Percentiles rank a stretch among this genome's conserved stretches.
phyloP scores from a whole-genome alignment of 108 stramenopile genomes.

The Chaetoceros tenuissimus region DNA sequence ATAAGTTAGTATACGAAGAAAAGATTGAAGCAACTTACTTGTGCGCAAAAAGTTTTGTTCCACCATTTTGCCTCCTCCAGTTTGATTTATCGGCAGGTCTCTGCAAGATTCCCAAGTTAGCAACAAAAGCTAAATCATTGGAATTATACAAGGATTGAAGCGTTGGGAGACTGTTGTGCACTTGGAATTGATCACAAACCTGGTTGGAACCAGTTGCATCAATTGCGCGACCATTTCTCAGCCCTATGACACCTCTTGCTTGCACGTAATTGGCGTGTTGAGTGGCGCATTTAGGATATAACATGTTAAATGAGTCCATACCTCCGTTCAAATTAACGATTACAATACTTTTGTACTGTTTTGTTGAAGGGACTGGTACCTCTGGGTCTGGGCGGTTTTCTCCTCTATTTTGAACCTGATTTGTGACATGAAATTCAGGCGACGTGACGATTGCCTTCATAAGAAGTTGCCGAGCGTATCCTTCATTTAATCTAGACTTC shows the following conservation, averaged over 20 bases:
- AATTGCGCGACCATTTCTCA: slow-evolving; percentile 11
- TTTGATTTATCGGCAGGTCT: slow-evolving; percentile 7
- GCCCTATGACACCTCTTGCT: too few relatives aligned
- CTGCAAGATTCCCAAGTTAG: slow-evolving; percentile 27
- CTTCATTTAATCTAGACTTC: not conserved
- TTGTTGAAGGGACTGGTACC: not conserved
- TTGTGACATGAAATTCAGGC: slow-evolving; percentile 61
- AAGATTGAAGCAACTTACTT: too few relatives aligned
- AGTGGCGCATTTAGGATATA: too few relatives aligned
- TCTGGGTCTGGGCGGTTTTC: not conserved
- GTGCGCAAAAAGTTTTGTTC: slow-evolving; percentile 30
- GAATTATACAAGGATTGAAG: slow-evolving; percentile 24
- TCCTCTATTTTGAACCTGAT: slow-evolving; percentile 1
- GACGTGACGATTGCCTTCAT: slow-evolving; percentile 16
- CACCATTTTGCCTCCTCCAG: too few relatives aligned
- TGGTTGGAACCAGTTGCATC: slow-evolving; percentile 22
- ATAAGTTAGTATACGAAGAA: too few relatives aligned
- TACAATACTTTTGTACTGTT: slow-evolving; percentile 57
- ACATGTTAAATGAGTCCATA: slow-evolving; percentile 45
- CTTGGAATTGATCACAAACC: slow-evolving; percentile 31
- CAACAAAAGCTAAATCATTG: slow-evolving; percentile 31
- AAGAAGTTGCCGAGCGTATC: not conserved
- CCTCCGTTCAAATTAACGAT: slow-evolving; percentile 47
- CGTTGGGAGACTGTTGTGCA: slow-evolving; percentile 21
- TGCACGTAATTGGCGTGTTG: too few relatives aligned